Base-by-base conservation (phyloP, 2,329 filamentous ascomycete species). In the Alternaria postmessia region DNA sequence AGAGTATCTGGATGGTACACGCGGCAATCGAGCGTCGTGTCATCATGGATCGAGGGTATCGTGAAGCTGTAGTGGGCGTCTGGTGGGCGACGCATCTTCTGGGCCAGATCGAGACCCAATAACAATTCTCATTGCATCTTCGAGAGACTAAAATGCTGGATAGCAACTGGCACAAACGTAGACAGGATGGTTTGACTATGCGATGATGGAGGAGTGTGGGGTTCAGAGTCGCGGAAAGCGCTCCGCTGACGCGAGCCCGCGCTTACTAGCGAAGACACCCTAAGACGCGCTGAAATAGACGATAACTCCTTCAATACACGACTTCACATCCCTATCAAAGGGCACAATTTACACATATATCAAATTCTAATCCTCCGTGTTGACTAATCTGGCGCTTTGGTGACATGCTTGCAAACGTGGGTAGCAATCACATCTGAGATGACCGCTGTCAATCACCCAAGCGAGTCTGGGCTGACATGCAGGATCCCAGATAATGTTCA, bases 11-110 rank as follows among this genome's bases (percentile, higher is more conserved):
- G 68, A 69, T 95, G 89, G 78, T 95, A 96, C 61, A 98, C 80
- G 58, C 94, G 91, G 75, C 93, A 96, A 68, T 94, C 87, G 57
- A 99, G 87, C 11, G 84, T 81, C 11, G 85, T 87, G 60, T 89
- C 87, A 78, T 97, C 94, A 78, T 96, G 86, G 52, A 97, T 80
- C 59, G 93, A 97, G 32, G 94, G 94, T 57, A 98, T 88, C 22
- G 88, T 90, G 75, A 97, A 91, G 70, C 85, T 87, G 65, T 80
- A 81, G 24, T 74, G 77, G 38, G 76, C 73, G 42, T 81, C 76
- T 18, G 62, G 60, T 12, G 64, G 59, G 36, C 57, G 63, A 34
- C 46, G 66, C 70, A 70, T 71, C 41, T 70, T 63, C 47, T 55
- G 71, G 72, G 72, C 59, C 71, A 53, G 51, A 43, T 53, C 38